Evolutionary conservation across 257 asterid species (phyloP).

Genomic region (Solanum tarijense): DNA sequence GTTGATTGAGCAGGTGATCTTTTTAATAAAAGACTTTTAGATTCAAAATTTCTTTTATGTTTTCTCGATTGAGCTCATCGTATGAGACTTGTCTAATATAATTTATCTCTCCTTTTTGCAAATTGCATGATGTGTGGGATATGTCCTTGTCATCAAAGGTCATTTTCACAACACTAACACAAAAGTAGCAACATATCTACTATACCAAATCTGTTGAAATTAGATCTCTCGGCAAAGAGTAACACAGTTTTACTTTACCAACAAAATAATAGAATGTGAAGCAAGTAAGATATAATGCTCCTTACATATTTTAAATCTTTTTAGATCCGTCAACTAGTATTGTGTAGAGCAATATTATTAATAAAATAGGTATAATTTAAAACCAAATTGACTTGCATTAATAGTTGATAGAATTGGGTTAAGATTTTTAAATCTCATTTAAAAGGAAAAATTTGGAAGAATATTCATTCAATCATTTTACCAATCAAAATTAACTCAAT

Average conservation of each 20-base stretch:
- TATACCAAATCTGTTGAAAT: background rate
- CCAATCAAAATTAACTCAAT: background rate
- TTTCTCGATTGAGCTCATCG: background rate
- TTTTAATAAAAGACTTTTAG: too few relatives aligned
- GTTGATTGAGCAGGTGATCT: background rate
- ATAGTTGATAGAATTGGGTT: background rate
- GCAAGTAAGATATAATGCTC: background rate
- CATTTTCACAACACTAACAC: background rate
- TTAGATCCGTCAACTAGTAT: background rate
- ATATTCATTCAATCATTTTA: background rate
- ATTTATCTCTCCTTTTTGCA: background rate
- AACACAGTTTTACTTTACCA: background rate
- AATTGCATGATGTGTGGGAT: background rate
- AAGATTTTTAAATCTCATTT: too few relatives aligned
- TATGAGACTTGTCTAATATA: too few relatives aligned
- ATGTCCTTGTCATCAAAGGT: background rate
- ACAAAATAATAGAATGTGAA: background rate
- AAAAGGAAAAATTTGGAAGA: background rate
- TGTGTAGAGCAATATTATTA: background rate
- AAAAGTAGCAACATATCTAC: background rate
- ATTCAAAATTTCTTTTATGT: background rate
- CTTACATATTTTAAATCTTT: background rate
- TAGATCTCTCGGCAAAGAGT: background rate
- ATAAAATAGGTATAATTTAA: background rate
- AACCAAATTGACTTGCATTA: background rate